These are phyloP conservation scores for Ophiostoma perfectum DNA, from an alignment of 2,329 filamentous ascomycete species.

Conservation along the genomic window DNA sequence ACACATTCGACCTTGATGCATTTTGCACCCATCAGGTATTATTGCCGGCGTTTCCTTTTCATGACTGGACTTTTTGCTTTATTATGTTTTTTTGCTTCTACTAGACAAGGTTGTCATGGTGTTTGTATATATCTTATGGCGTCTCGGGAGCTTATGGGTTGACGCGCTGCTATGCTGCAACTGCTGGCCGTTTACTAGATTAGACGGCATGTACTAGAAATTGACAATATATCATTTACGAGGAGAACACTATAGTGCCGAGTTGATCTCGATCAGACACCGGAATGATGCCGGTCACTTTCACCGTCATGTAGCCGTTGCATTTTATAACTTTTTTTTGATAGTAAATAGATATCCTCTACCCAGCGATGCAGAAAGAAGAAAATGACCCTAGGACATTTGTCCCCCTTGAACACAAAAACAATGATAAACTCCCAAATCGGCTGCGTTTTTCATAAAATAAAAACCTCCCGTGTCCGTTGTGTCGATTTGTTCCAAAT, in stretches of 20 bases:
- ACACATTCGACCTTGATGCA: conserved; percentile 45
- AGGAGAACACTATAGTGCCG: too few relatives aligned
- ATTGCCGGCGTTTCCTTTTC: conserved; percentile 7
- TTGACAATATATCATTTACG: not conserved
- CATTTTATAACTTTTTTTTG: conserved; percentile 21
- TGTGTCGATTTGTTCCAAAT: conserved; percentile 12
- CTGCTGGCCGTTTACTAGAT: not conserved
- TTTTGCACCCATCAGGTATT: not conserved
- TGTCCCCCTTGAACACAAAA: conserved; percentile 23
- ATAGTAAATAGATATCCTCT: conserved; percentile 17
- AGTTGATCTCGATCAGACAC: too few relatives aligned
- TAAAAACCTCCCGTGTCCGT: conserved; percentile 12
- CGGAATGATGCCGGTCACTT: not conserved
- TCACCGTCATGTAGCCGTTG: not conserved
- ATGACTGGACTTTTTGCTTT: not conserved
- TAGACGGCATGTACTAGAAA: not conserved
- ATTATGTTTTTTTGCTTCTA: not conserved
- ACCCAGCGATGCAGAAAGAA: conserved; percentile 22
- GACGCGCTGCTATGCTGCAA: not conserved
- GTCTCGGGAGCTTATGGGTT: not conserved
- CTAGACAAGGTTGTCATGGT: not conserved
- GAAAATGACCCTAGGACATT: conserved; percentile 21
- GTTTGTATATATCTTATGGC: not conserved
- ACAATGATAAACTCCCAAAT: conserved; percentile 24
- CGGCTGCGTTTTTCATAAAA: conserved; percentile 16